Evolutionary conservation across 2,329 filamentous ascomycete species (phyloP), one percentile per base, ranked within the genome.

Genomic region (Bipolaris bicolor): DNA sequence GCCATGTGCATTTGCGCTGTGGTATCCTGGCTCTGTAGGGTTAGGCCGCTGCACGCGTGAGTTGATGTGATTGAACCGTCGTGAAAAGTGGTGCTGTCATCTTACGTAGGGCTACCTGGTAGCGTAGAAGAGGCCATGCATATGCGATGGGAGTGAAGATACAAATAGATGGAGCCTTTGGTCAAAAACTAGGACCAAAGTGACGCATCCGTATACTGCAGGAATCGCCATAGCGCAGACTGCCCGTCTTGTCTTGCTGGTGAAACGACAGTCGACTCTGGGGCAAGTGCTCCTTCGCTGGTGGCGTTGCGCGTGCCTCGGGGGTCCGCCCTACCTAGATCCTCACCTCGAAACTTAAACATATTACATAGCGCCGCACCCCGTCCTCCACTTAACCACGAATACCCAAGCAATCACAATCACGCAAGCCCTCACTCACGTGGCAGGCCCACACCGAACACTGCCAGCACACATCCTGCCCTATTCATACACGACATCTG

Each of bases 361-460:
- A 39, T 49, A 61, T 65, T 58, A 65, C 63, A 62, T 64, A 60
- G 58, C 52, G 52, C 24, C 22, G 47, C 29, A 39, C 47, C 52
- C 56, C 55, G 49, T 52, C 50, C 58, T 51, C 47, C 40, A 50
- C 36, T 48, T 41, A 36, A 58, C 55, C 55, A 59, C 61, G 16
- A 15, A 34, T 33, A 50, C 41, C 20, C 22, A 37, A 31, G 47
- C 44, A 48, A 45, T 37, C 55, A 43, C 45, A 43, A 18, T 29
- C 41, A 37, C 40, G 15, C 18, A 31, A 34, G 33, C 52, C 24
- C 52, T 47, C 33, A 49, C 24, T 40, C 37, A 36, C 29, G 64
- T 67, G 64, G 64, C 61, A 60, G 65, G 65, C 41, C 63, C 62
- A 63, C 63, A 31, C 10, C 18, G 52, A 50, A 47, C 40, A 59